Evolutionary conservation across 169 alveolate genomes (phyloP).

Genomic region (Plasmodium gonderi): DNA sequence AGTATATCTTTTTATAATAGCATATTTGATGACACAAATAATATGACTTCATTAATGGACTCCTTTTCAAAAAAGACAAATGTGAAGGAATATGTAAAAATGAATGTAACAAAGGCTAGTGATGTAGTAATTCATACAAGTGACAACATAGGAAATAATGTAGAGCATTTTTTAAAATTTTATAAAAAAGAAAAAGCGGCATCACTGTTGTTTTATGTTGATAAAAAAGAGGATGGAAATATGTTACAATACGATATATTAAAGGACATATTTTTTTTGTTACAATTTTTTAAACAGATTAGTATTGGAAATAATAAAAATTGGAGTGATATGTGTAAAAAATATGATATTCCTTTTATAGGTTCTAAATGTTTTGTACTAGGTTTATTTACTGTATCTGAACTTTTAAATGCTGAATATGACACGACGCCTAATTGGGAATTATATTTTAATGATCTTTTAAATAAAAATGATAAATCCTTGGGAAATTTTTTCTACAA

Average conservation of each 20-base stretch:
- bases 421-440: neutral
- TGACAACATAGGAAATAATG: conserved; percentile 13
- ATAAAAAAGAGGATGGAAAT: neutral
- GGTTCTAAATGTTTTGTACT: conserved; percentile 42
- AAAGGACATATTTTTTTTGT: conserved; percentile 48
- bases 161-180: conserved; percentile 29
- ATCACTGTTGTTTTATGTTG: conserved; percentile 28
- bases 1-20: conserved; percentile 6
- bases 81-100: neutral
- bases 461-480: neutral
- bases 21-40: neutral
- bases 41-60: neutral
- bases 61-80: neutral
- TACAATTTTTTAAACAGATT: conserved; percentile 44
- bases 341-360: conserved; percentile 24
- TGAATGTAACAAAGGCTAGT: conserved; percentile 11
- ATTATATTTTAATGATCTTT: conserved; percentile 1
- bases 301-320: neutral
- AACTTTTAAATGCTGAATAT: conserved; percentile 17
- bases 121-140: conserved; percentile 26
- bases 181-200: conserved; percentile 57
- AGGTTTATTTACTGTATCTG: conserved; percentile 47
- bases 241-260: conserved; percentile 28
- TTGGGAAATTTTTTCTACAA: conserved; percentile 14
- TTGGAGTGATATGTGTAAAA: conserved; percentile 61